These are phyloP conservation scores for Fusarium compactum DNA, from an alignment of 2,329 filamentous ascomycete species.

Conservation along the genomic window DNA sequence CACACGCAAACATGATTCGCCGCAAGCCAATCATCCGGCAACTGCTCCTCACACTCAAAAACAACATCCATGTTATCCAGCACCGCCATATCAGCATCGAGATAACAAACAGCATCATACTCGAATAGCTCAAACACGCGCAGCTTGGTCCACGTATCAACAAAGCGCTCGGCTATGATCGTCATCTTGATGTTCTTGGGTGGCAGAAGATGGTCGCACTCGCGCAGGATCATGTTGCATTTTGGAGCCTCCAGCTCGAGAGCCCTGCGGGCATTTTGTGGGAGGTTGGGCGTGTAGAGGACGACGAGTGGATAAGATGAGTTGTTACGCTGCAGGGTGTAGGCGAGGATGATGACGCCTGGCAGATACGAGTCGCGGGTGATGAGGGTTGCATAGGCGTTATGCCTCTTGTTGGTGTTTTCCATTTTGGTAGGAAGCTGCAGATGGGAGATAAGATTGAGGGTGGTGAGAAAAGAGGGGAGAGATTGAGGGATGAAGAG, in stretches of 20 bases:
- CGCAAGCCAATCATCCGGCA: constrained; percentile 38
- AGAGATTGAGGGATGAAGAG: neutral
- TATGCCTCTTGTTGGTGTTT: constrained; percentile 3
- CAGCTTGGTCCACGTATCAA: constrained; percentile 40
- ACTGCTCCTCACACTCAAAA: constrained; percentile 18
- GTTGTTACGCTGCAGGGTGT: constrained; percentile 30
- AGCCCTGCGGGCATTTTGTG: constrained; percentile 11
- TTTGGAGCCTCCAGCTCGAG: constrained; percentile 32
- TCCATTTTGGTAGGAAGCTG: constrained; percentile 13
- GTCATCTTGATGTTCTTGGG: constrained; percentile 31
- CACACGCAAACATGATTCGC: constrained; percentile 43
- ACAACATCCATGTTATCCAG: constrained; percentile 39
- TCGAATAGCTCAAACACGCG: constrained; percentile 35
- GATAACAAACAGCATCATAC: constrained; percentile 41
- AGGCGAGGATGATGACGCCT: constrained; percentile 38
- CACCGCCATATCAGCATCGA: constrained; percentile 42
- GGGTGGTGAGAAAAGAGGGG: neutral
- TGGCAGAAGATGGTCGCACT: constrained; percentile 33
- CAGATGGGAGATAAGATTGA: constrained; percentile 1
- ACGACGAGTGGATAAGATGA: constrained; percentile 34
- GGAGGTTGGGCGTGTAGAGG: constrained; percentile 33
- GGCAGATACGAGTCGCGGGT: constrained; percentile 41
- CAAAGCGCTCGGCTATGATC: constrained; percentile 39
- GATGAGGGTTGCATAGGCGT: constrained; percentile 43
- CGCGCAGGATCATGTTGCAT: constrained; percentile 24